Base-by-base conservation (phyloP, 768 basidiomycete genomes). In the Arthromyces matolae region DNA sequence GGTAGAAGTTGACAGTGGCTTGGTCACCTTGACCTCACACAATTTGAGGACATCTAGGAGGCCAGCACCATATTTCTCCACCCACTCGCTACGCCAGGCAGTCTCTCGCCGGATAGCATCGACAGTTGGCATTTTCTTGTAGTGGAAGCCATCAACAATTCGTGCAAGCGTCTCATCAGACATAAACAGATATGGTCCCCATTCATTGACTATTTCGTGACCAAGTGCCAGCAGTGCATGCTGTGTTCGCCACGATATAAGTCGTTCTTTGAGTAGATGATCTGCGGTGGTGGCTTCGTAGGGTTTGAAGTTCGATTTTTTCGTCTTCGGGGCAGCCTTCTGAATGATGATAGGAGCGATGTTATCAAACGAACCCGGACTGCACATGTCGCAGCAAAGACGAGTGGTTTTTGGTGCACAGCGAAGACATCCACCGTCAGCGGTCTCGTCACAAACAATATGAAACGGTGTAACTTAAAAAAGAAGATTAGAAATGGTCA, bases 181-280 rank as follows among this genome's bases (percentile, higher is more conserved):
- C 20, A 47, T 40, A 16, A 47, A 18, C 3, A 54, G 29, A 14
- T 22, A 36, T 29, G 35, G 42, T 14, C n/a, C 49, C 35, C 3
- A 50, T 14, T 28, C n/a, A 9, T 19, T 29, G 12, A 31, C 39
- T 35, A 16, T 35, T 13, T 6, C 20, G 7, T 10, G 8, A 16
- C 23, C 36, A 36, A 40, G n/a, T n/a, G n/a, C n/a, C n/a, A n/a
- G n/a, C n/a, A 50, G 37, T 27, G 38, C 27, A 16, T 28, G 23
- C 13, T 9, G 48, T 37, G 3, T 40, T 16, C 24, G 19, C 22
- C 3, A n/a, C n/a, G n/a, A n/a, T 16, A 22, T 19, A 45, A 52
- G 12, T n/a, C 34, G 20, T 24, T 22, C n/a, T 25, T 18, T 8
- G 35, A 14, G 32, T 44, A 22, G 36, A 27, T 32, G 1, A 42